A percentile compares a stretch with the other conserved stretches of the same genome.
These are phyloP conservation scores for Thuja plicata DNA, from an alignment of 83 land plant genomes.

Conservation along the genomic window DNA sequence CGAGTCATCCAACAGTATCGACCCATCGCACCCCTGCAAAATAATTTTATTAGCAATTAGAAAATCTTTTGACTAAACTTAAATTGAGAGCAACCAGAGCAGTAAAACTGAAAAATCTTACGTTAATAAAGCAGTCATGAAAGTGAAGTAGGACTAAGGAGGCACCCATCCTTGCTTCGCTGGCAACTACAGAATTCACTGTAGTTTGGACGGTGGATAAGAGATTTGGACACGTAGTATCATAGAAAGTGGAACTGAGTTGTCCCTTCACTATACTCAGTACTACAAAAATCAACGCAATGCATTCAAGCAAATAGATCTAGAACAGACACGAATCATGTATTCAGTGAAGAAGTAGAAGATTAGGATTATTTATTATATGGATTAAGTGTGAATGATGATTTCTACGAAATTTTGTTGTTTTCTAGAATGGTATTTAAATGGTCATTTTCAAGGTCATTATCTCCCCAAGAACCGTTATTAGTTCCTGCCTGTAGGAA, in stretches of 20 bases:
- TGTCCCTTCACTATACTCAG: background rate
- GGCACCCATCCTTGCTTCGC: conserved; percentile 1
- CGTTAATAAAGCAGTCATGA: conserved; percentile 7
- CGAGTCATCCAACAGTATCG: background rate
- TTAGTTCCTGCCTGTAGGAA: too few species aligned
- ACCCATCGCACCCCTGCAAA: background rate
- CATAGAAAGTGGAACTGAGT: background rate
- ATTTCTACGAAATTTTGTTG: too few species aligned
- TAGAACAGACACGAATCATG: too few species aligned
- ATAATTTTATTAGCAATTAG: too few species aligned
- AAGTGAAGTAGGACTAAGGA: conserved; percentile 11
- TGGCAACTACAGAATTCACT: background rate
- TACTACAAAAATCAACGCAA: background rate
- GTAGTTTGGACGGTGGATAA: background rate
- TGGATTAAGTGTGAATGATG: too few species aligned
- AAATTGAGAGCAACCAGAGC: background rate
- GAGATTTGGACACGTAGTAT: too few species aligned
- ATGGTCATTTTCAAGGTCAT: too few species aligned
- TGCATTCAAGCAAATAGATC: background rate
- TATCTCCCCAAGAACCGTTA: too few species aligned
- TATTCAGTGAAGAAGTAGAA: too few species aligned
- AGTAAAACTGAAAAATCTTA: background rate
- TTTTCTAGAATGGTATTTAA: too few species aligned
- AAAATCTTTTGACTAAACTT: background rate
- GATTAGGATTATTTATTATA: too few species aligned